Evolutionary conservation across 192 early-diverging fungal species (phyloP).

Genomic region (Powellomyces hirtus): DNA sequence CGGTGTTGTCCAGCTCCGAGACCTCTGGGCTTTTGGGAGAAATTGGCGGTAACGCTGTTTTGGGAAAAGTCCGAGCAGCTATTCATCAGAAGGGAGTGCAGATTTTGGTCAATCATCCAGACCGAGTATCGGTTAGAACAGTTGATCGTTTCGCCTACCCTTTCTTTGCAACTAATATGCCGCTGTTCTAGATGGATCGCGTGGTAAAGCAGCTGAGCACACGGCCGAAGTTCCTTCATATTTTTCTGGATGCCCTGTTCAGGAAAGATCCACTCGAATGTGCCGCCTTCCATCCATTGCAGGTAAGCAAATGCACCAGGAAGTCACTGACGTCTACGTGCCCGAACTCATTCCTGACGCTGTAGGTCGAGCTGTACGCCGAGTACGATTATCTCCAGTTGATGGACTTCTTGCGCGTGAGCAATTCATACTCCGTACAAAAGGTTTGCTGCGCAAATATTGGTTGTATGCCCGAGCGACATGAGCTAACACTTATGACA

Average conservation of each 20-base stretch:
- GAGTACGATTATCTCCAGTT: constrained; percentile 77
- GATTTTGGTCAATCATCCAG: constrained; percentile 79
- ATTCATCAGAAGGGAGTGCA: constrained; percentile 59
- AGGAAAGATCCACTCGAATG: constrained; percentile 49
- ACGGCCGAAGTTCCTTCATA: constrained; percentile 66
- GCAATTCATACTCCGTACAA: constrained; percentile 74
- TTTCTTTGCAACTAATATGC: no score
- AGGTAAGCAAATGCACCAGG: constrained; percentile 32
- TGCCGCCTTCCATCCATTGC: constrained; percentile 36
- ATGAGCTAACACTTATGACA: not conserved
- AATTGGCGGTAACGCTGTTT: constrained; percentile 9
- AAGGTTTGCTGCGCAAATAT: constrained; percentile 36
- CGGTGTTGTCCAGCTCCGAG: not conserved
- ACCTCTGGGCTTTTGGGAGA: not conserved
- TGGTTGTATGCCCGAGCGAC: not conserved
- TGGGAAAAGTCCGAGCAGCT: constrained; percentile 26
- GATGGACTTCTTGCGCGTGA: constrained; percentile 80
- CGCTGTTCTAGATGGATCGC: constrained; percentile 5
- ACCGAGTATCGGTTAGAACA: constrained; percentile 78
- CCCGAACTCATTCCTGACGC: no score
- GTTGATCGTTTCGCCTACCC: no score
- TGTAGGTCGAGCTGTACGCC: constrained; percentile 82
- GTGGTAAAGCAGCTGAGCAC: constrained; percentile 67
- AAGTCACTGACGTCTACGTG: no score
- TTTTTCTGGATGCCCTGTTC: constrained; percentile 93